Conservation (phyloP, 1,139 yeast genomes). For the Suhomyces chickasaworum region DNA sequence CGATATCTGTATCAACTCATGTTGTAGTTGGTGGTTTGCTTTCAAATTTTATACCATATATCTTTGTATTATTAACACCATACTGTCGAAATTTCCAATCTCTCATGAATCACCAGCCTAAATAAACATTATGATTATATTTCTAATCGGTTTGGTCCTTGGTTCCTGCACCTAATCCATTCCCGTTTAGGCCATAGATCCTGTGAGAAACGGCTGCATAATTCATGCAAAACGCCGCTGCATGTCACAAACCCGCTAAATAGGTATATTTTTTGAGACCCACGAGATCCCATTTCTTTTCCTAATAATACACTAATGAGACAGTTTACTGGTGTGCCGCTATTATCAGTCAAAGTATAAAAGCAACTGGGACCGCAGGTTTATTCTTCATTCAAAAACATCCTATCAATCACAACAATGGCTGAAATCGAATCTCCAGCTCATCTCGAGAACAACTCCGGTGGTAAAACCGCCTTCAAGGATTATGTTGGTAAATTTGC, state of each 20-base stretch:
- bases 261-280: conserved; percentile 6
- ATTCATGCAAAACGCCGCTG: conserved; percentile 9
- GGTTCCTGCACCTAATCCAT: background rate
- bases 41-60: too few relatives aligned
- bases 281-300: conserved; percentile 17
- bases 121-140: too few relatives aligned
- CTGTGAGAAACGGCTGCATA: conserved; percentile 6
- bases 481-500: conserved; percentile 82
- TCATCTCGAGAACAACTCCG: conserved; percentile 33
- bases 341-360: conserved; percentile 3
- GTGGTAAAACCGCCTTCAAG: conserved; percentile 92
- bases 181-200: conserved; percentile 3
- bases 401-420: conserved; percentile 16
- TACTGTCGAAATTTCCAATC: background rate
- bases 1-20: background rate
- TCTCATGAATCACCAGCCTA: background rate
- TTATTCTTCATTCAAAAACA: background rate
- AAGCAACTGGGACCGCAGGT: background rate
- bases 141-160: too few relatives aligned
- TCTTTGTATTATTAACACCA: too few relatives aligned
- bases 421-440: conserved; percentile 27
- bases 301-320: conserved; percentile 3
- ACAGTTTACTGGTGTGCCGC: background rate
- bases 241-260: conserved; percentile 2
- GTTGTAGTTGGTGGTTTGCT: too few relatives aligned